Percentiles rank a stretch among this genome's conserved stretches.
Conservation (phyloP, 306 rosid genomes). For the Quercus berberidifolia region DNA sequence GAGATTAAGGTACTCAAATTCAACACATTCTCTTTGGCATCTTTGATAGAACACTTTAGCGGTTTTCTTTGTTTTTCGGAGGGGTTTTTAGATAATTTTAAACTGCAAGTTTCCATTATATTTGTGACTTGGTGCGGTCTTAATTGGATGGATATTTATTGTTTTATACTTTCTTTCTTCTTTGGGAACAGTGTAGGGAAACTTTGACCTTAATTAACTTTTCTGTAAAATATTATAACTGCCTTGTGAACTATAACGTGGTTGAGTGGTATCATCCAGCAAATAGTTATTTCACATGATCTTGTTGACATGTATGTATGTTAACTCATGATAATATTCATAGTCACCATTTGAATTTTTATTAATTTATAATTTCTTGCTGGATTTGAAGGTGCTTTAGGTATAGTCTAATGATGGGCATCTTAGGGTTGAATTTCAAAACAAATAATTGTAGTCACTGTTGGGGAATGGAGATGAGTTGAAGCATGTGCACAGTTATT, state of each 20-base stretch:
- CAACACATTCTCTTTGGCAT: constrained; percentile 6
- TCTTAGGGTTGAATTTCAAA: constrained; percentile 18
- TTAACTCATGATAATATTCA: not conserved
- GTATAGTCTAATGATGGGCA: not conserved
- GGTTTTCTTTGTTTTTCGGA: not conserved
- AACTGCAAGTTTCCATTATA: not conserved
- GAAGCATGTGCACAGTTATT: not conserved
- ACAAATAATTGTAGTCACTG: constrained; percentile 8
- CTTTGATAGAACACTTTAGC: not conserved
- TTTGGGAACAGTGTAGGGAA: not conserved
- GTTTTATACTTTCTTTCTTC: not conserved
- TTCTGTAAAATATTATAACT: not conserved
- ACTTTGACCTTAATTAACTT: not conserved
- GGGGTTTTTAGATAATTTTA: not conserved
- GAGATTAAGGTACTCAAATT: constrained; percentile 74
- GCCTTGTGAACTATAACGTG: not conserved
- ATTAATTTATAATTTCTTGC: constrained; percentile 1
- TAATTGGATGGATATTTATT: not conserved
- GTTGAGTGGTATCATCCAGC: constrained; percentile 3
- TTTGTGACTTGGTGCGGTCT: not conserved
- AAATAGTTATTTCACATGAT: constrained; percentile 6
- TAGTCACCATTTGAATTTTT: constrained; percentile 5
- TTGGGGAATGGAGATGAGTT: not conserved
- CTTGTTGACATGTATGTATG: not conserved
- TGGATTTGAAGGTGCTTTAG: not conserved